These are phyloP conservation scores for Aspergillus fijiensis DNA, from an alignment of 2,329 filamentous ascomycete genomes.

Conservation along the genomic window DNA sequence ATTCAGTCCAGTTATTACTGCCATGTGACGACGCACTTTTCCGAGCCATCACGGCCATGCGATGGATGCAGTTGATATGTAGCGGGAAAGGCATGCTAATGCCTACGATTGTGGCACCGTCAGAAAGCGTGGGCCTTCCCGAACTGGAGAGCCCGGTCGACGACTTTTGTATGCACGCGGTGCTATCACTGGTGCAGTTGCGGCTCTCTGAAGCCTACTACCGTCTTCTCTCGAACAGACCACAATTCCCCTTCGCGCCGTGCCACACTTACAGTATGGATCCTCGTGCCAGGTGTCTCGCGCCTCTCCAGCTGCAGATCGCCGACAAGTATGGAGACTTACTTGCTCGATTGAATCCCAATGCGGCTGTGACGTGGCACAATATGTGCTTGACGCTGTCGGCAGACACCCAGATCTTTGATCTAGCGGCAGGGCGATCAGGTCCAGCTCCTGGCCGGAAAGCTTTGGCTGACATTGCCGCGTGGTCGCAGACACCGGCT, in stretches of 20 bases:
- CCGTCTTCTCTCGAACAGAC: conserved; percentile 41
- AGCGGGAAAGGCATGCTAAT: conserved; percentile 36
- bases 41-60: conserved; percentile 39
- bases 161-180: conserved; percentile 38
- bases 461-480: conserved; percentile 52
- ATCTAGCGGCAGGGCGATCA: conserved; percentile 52
- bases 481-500: conserved; percentile 53
- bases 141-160: conserved; percentile 33
- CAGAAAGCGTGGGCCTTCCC: conserved; percentile 37
- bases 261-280: conserved; percentile 51
- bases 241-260: conserved; percentile 43
- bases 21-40: conserved; percentile 49
- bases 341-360: conserved; percentile 48
- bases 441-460: conserved; percentile 49
- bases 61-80: conserved; percentile 40
- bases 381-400: conserved; percentile 54
- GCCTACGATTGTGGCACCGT: conserved; percentile 36
- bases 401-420: conserved; percentile 54
- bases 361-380: conserved; percentile 54
- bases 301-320: conserved; percentile 34
- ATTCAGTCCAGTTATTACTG: conserved; percentile 48
- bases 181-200: conserved; percentile 43
- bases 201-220: conserved; percentile 46
- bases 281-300: conserved; percentile 43
- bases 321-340: conserved; percentile 41